These are phyloP conservation scores for Phytopythium mirpurense DNA, from an alignment of 352 stramenopile genomes.

Conservation along the genomic window DNA sequence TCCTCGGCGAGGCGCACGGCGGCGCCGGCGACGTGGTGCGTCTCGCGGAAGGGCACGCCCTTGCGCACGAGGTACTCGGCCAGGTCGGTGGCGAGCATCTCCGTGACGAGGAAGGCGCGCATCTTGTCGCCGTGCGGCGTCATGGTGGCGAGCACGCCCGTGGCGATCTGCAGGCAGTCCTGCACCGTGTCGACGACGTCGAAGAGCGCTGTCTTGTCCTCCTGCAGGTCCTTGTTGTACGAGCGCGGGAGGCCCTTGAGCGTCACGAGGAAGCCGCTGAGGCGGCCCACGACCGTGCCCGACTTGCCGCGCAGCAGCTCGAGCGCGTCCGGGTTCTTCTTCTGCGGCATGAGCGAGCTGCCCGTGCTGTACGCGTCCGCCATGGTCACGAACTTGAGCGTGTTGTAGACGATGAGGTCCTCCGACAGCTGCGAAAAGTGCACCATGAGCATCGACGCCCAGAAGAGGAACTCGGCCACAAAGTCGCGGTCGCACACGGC, in stretches of 20 bases:
- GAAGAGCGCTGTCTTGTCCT: conserved; percentile 98
- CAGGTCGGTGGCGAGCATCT: conserved; percentile 99
- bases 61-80: conserved; percentile 99
- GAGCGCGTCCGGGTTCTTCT: conserved; percentile 99
- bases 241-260: conserved; percentile 96
- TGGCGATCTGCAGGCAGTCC: conserved; percentile 96
- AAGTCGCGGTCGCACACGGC: conserved; percentile 99
- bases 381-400: conserved; percentile 93
- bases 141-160: conserved; percentile 95
- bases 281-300: conserved; percentile 92
- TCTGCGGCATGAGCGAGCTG: conserved; percentile 99
- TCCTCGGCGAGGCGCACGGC: conserved; percentile 92
- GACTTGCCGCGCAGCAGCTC: conserved; percentile 98
- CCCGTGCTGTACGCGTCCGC: conserved; percentile 98
- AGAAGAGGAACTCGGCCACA: conserved; percentile 98
- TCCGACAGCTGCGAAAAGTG: conserved; percentile 98
- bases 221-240: conserved; percentile 99
- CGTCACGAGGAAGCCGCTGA: conserved; percentile 94
- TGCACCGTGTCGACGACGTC: conserved; percentile 96
- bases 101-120: conserved; percentile 92
- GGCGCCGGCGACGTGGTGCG: conserved; percentile 97
- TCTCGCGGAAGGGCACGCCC: conserved; percentile 98
- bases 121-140: conserved; percentile 94
- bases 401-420: conserved; percentile 99
- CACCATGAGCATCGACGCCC: conserved; percentile 93